phyloP scores from a whole-genome alignment of 2,329 filamentous ascomycete genomes.

The Stagonosporopsis chrysanthemi region DNA sequence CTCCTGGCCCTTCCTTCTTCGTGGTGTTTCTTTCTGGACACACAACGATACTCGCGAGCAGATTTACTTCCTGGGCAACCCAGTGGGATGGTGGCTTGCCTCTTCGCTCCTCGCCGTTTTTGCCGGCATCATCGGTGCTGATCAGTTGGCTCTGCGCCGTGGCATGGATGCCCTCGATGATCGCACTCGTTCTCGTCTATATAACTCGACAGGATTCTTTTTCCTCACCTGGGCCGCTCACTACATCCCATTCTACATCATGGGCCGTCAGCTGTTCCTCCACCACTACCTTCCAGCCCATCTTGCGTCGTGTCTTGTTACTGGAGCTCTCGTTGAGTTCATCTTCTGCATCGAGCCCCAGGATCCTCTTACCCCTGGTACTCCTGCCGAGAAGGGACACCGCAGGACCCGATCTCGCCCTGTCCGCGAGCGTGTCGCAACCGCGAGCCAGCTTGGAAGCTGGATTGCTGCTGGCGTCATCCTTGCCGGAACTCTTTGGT shows the following conservation, averaged over 20 bases:
- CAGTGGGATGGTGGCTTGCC: constrained; percentile 95
- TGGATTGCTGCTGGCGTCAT: constrained; percentile 83
- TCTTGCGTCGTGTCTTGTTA: constrained; percentile 86
- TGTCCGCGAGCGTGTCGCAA: constrained; percentile 81
- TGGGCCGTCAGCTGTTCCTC: constrained; percentile 97
- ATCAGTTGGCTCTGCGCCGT: constrained; percentile 91
- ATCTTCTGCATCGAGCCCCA: constrained; percentile 88
- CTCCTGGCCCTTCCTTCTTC: constrained; percentile 96
- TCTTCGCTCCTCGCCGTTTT: constrained; percentile 93
- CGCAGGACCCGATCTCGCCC: constrained; percentile 65
- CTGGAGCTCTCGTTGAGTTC: constrained; percentile 91
- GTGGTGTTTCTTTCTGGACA: constrained; percentile 99
- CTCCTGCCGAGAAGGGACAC: constrained; percentile 44
- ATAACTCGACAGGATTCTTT: constrained; percentile 99
- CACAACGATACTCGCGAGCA: constrained; percentile 93
- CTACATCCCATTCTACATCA: constrained; percentile 96
- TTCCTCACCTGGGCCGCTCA: constrained; percentile 98
- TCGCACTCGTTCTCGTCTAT: constrained; percentile 92
- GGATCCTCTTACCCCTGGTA: constrained; percentile 56
- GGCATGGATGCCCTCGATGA: constrained; percentile 92
- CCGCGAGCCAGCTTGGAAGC: constrained; percentile 76
- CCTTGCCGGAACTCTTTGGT: constrained; percentile 70
- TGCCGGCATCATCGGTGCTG: constrained; percentile 87
- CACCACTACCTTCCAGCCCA: constrained; percentile 98
- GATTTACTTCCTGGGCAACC: constrained; percentile 98